Conservation (phyloP, 768 basidiomycete species). For the Crepidotus variabilis region DNA sequence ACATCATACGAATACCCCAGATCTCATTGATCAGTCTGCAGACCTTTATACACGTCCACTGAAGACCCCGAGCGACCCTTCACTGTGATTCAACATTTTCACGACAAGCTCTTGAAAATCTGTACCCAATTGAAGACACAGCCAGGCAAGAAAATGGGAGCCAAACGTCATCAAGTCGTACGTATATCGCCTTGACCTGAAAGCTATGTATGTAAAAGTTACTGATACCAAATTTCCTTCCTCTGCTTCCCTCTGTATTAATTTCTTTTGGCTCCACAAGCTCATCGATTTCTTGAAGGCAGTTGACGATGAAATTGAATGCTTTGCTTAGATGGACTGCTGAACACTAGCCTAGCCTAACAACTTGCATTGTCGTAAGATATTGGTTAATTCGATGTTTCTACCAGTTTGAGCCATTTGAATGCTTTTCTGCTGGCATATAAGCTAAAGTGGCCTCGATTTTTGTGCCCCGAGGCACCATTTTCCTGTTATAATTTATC, state of each 20-base stretch:
- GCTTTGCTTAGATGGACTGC: background rate
- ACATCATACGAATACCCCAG: background rate
- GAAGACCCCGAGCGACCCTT: constrained; percentile 40
- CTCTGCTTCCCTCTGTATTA: no score
- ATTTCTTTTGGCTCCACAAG: constrained; percentile 31
- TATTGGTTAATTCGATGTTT: no score
- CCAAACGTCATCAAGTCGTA: constrained; percentile 70
- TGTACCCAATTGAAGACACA: constrained; percentile 73
- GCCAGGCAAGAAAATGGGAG: constrained; percentile 63
- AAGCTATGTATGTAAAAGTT: no score
- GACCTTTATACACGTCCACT: constrained; percentile 28
- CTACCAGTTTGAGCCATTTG: no score
- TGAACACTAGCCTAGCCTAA: no score
- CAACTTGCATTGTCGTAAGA: no score
- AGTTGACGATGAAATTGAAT: constrained; percentile 49
- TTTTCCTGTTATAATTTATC: no score
- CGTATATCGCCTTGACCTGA: constrained; percentile 8
- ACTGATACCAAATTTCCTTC: no score
- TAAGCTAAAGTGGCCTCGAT: no score
- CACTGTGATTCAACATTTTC: constrained; percentile 77
- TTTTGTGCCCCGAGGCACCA: no score
- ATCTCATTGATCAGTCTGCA: no score
- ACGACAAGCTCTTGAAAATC: constrained; percentile 82
- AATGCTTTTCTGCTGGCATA: no score
- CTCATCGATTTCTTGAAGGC: constrained; percentile 60